These are phyloP conservation scores for Peronospora destructor DNA, from an alignment of 352 stramenopile species.

Conservation along the genomic window DNA sequence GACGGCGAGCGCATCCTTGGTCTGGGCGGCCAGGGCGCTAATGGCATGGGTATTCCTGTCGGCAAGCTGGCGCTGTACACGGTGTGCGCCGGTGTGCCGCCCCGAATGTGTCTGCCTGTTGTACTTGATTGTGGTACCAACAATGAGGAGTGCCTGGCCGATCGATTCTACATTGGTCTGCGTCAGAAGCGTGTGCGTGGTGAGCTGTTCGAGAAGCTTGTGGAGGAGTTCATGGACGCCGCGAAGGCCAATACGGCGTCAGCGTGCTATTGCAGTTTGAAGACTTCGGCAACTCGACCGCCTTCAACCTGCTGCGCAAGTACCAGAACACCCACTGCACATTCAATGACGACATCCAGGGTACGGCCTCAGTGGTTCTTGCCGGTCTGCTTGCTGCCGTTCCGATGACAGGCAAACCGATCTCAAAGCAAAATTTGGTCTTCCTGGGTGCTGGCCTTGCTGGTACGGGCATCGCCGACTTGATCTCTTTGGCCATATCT, in stretches of 20 bases:
- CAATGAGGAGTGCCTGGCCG: slow-evolving; percentile 89
- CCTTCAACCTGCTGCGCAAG: slow-evolving; percentile 80
- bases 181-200: slow-evolving; percentile 84
- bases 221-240: slow-evolving; percentile 95
- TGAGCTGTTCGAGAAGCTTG: slow-evolving; percentile 88
- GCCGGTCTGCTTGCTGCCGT: slow-evolving; percentile 70
- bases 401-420: slow-evolving; percentile 59
- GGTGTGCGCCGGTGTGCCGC: slow-evolving; percentile 89
- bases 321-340: slow-evolving; percentile 80
- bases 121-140: slow-evolving; percentile 94
- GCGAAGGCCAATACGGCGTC: slow-evolving; percentile 85
- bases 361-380: slow-evolving; percentile 71
- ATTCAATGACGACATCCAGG: slow-evolving; percentile 98
- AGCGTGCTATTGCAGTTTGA: slow-evolving; percentile 85
- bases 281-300: slow-evolving; percentile 85
- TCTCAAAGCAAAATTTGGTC: slow-evolving; percentile 92
- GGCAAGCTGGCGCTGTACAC: slow-evolving; percentile 94
- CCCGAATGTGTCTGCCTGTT: slow-evolving; percentile 90
- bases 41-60: slow-evolving; percentile 90
- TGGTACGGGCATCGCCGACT: slow-evolving; percentile 91
- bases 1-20: slow-evolving; percentile 94
- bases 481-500: slow-evolving; percentile 88
- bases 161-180: slow-evolving; percentile 93
- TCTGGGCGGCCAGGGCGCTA: slow-evolving; percentile 91
- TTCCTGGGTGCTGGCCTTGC: slow-evolving; percentile 92